Evolutionary conservation across 1,139 yeast species (phyloP).

Genomic region (Arxiozyma telluris): DNA sequence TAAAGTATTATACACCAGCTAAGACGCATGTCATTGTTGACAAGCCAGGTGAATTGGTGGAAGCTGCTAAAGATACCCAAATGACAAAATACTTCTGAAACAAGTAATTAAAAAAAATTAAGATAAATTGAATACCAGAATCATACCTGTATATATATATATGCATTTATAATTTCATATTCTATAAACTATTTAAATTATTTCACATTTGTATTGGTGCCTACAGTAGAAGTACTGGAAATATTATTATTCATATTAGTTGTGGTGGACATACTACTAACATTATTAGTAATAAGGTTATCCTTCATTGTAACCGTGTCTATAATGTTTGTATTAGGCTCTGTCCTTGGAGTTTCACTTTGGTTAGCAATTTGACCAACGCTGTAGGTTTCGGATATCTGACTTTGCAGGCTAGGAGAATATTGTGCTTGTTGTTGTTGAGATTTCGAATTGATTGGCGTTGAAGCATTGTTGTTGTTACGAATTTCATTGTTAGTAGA

Average conservation of each 20-base stretch:
- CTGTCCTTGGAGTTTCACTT: slow-evolving; percentile 4
- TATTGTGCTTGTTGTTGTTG: not conserved
- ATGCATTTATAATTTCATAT: not conserved
- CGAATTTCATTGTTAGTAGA: not conserved
- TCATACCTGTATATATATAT: not conserved
- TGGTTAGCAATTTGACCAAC: slow-evolving; percentile 1
- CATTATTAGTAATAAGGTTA: not conserved
- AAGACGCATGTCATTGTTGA: slow-evolving; percentile 31
- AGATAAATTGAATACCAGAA: not conserved
- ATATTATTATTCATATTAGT: not conserved
- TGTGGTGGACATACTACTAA: not conserved
- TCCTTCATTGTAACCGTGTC: not conserved
- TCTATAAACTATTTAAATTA: slow-evolving; percentile 1
- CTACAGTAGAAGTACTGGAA: not conserved
- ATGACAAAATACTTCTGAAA: slow-evolving; percentile 29
- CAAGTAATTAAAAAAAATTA: too few relatives aligned
- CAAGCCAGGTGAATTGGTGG: slow-evolving; percentile 31
- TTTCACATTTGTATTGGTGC: not conserved
- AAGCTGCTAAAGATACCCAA: slow-evolving; percentile 30
- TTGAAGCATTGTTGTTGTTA: not conserved
- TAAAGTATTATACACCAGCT: slow-evolving; percentile 26
- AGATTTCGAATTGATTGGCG: not conserved
- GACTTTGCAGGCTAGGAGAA: slow-evolving; percentile 6
- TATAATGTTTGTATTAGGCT: not conserved
- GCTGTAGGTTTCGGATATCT: slow-evolving; percentile 3